Evolutionary conservation across 306 rosid genomes (phyloP), one percentile per base, ranked within the genome.

Genomic region (Quercus dentata): DNA sequence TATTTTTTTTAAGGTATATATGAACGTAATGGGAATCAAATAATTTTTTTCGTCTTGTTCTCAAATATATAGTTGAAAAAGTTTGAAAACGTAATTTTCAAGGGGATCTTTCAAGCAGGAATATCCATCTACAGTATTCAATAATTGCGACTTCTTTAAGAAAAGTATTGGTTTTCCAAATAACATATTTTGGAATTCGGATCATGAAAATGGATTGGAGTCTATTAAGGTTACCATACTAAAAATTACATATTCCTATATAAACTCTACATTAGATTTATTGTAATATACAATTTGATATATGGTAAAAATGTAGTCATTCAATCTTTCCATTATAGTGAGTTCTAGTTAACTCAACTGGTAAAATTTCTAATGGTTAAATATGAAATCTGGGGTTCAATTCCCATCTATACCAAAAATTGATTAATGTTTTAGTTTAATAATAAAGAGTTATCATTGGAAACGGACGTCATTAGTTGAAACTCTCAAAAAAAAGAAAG

Each of bases 381-480:
- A 41, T 41, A 8, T 8, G 1, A 41, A 2, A 41, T 41, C 0
- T 41, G 11, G 0, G 0, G 1, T 41, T 41, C 3, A 41, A 8
- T 41, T 8, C 0, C 0, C 1, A 8, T 2, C 11, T 8, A 41
- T 41, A 8, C 1, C 0, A 41, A 8, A 8, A 41, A 41, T 2
- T 8, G 1, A 41, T 41, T 8, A 2, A 3, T 8, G 1, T 8
- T 1, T 41, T 41, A 0, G 0, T 41, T 1, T 8, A 3, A 38
- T 6, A 0, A 38, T 38, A 7, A 38, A 38, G 0, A 38, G 1
- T 0, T 38, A 38, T 8, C 0, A 8, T 8, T 0, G 0, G 1
- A 0, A 41, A 41, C 0, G 1, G 11, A 8, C 3, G 3, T 0
- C 3, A 41, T 7, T 8, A 0, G 3, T 41, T 8, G 0, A 41